Conservation (phyloP, 163 green algal genomes). For the Scenedesmus sp. region DNA sequence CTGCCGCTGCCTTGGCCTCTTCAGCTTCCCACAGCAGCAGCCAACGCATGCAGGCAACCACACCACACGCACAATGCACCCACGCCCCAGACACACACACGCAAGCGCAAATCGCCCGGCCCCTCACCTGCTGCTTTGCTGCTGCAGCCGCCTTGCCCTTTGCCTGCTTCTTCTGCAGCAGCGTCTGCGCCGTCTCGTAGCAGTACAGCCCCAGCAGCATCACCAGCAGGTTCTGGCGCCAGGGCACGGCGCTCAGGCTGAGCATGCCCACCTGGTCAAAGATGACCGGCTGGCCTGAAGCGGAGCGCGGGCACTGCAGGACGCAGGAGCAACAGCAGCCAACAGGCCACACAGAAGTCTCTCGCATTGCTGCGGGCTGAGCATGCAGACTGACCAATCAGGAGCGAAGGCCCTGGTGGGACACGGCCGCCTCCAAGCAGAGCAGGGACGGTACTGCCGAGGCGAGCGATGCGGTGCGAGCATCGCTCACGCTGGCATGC, state of each 20-base stretch:
- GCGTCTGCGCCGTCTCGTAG: slow-evolving; percentile 27
- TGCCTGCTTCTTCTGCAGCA: slow-evolving; percentile 24
- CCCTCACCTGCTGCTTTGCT: slow-evolving; percentile 37
- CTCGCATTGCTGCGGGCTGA: too few species aligned
- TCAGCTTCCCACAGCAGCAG: too few species aligned
- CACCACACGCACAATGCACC: too few species aligned
- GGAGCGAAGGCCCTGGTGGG: too few species aligned
- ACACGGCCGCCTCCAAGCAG: too few species aligned
- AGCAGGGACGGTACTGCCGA: too few species aligned
- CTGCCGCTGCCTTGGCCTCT: too few species aligned
- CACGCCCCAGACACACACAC: too few species aligned
- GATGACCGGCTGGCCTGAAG: slow-evolving; percentile 66
- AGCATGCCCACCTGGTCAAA: slow-evolving; percentile 54
- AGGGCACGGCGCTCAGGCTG: slow-evolving; percentile 29
- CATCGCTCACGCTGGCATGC: too few species aligned
- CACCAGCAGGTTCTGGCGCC: slow-evolving; percentile 37
- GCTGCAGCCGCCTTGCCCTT: slow-evolving; percentile 50
- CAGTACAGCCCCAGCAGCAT: slow-evolving; percentile 35
- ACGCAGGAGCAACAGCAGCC: background rate
- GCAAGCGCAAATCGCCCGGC: background rate
- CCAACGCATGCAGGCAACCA: too few species aligned
- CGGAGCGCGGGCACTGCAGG: slow-evolving; percentile 25
- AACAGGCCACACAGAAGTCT: background rate
- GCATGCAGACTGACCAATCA: too few species aligned
- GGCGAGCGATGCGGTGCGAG: too few species aligned